These are phyloP conservation scores for Pisolithus thermaeus DNA, from an alignment of 1,284 basidiomycete species.

Conservation along the genomic window DNA sequence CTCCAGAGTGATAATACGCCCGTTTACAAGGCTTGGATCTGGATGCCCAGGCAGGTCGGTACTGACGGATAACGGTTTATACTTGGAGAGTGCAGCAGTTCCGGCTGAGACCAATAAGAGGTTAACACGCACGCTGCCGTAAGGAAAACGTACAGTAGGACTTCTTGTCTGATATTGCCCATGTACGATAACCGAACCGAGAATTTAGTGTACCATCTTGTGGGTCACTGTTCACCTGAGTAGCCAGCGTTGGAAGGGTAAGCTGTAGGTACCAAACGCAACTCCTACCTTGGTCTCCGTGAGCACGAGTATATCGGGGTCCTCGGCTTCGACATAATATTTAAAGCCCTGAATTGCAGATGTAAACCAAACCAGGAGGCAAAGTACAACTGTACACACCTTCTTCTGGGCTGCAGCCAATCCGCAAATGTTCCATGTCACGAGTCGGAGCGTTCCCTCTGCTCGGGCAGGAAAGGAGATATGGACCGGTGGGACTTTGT, in stretches of 20 bases:
- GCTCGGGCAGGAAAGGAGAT: constrained; percentile 53
- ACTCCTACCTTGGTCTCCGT: constrained; percentile 72
- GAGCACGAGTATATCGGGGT: constrained; percentile 74
- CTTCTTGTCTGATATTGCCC: constrained; percentile 73
- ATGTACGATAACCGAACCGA: constrained; percentile 66
- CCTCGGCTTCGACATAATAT: constrained; percentile 74
- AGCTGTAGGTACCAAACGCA: neutral
- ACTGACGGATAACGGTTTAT: constrained; percentile 63
- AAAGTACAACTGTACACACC: constrained; percentile 25
- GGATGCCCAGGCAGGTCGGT: constrained; percentile 71
- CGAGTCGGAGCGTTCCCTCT: constrained; percentile 49
- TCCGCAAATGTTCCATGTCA: constrained; percentile 73
- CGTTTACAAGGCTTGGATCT: constrained; percentile 55
- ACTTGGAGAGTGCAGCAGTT: constrained; percentile 76
- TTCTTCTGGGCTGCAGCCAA: constrained; percentile 67
- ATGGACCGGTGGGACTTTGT: constrained; percentile 62
- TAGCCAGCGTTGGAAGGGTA: constrained; percentile 1
- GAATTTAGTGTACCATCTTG: constrained; percentile 49
- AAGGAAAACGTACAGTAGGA: constrained; percentile 52
- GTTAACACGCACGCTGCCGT: too few relatives aligned
- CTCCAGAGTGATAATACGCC: constrained; percentile 77
- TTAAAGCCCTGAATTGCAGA: constrained; percentile 59
- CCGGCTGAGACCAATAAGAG: constrained; percentile 49
- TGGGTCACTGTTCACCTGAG: constrained; percentile 61
- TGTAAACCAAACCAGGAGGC: neutral